These are phyloP conservation scores for Naganishia sp. DNA, from an alignment of 1,284 basidiomycete genomes.

Conservation along the genomic window DNA sequence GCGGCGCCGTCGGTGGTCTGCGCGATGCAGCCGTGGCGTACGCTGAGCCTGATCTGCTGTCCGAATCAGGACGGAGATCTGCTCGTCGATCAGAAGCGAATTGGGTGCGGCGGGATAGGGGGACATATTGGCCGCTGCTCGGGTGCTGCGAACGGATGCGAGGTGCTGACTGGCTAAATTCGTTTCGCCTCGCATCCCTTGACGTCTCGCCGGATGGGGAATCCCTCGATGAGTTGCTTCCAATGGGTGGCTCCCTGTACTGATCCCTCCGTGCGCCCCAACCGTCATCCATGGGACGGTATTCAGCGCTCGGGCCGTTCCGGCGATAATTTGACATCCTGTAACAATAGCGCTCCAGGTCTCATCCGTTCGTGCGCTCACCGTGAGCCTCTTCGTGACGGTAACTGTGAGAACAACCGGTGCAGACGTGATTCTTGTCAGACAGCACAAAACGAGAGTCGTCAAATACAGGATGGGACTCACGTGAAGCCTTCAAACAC, in stretches of 20 bases:
- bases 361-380: too few species aligned
- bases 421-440: too few species aligned
- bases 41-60: background rate
- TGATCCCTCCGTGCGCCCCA: constrained; percentile 3
- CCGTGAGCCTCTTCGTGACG: too few species aligned
- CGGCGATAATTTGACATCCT: constrained; percentile 20
- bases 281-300: constrained; percentile 3
- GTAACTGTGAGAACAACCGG: too few species aligned
- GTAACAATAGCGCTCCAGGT: background rate
- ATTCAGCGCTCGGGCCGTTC: constrained; percentile 2
- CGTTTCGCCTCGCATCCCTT: constrained; percentile 2
- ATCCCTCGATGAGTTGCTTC: constrained; percentile 1
- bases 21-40: background rate
- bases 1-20: background rate
- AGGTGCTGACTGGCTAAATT: background rate
- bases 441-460: too few species aligned
- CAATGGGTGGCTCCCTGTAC: background rate
- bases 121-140: constrained; percentile 9
- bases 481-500: too few species aligned
- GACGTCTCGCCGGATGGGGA: constrained; percentile 2
- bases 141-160: background rate
- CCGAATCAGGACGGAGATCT: background rate
- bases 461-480: too few species aligned
- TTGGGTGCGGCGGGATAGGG: constrained; percentile 7
- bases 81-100: background rate